Conservation (phyloP, 352 stramenopile genomes). For the Globisporangium cederbergense region DNA sequence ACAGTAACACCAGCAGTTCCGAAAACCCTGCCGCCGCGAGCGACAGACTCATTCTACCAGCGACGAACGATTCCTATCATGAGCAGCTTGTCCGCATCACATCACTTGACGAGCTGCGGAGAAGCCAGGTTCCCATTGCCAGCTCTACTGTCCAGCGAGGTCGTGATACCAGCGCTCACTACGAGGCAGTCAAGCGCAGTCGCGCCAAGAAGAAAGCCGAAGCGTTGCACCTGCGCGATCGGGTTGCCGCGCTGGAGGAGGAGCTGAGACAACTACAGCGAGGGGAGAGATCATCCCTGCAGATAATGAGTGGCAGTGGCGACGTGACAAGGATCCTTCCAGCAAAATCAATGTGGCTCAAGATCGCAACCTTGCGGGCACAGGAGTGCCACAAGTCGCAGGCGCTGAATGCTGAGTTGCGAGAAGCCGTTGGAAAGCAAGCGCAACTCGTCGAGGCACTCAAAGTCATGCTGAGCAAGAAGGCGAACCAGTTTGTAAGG, state of each 20-base stretch:
- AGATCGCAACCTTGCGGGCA: constrained; percentile 34
- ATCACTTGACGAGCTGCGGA: no score
- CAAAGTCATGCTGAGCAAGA: constrained; percentile 33
- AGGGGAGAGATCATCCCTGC: background rate
- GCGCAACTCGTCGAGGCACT: constrained; percentile 36
- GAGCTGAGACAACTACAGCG: background rate
- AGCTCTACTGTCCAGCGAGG: background rate
- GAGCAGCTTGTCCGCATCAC: no score
- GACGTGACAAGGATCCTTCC: background rate
- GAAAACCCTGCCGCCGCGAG: no score
- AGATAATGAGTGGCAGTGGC: background rate
- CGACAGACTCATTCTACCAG: no score
- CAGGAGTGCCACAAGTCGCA: constrained; percentile 33
- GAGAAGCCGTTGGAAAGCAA: constrained; percentile 31
- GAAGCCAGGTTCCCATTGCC: no score
- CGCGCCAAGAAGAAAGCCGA: constrained; percentile 12
- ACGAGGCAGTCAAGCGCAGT: constrained; percentile 1
- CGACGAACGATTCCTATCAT: no score
- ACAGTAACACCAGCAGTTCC: background rate
- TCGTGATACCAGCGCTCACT: background rate
- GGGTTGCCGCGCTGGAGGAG: constrained; percentile 3
- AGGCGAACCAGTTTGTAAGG: constrained; percentile 16
- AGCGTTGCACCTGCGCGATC: background rate
- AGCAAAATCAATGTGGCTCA: constrained; percentile 30
- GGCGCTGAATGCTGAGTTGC: constrained; percentile 40